phyloP scores from a whole-genome alignment of 495 filamentous ascomycete genomes.

The Aspergillus coremiiformis region DNA sequence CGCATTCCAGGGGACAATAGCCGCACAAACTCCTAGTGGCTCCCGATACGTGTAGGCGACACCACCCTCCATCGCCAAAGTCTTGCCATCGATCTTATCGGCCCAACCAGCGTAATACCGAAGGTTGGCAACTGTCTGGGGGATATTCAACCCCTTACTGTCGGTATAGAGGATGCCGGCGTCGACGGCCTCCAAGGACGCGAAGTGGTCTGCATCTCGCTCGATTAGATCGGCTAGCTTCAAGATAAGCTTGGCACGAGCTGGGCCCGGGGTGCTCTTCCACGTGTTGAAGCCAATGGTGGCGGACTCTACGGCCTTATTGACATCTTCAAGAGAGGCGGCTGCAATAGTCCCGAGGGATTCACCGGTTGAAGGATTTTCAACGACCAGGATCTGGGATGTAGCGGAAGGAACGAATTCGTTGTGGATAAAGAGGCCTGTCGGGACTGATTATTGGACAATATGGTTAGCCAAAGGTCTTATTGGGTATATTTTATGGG shows the following conservation, averaged over 20 bases:
- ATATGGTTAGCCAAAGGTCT: not conserved
- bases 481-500: too few species aligned
- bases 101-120: conserved; percentile 33
- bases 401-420: not conserved
- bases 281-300: conserved; percentile 25
- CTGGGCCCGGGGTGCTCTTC: conserved; percentile 33
- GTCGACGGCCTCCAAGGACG: conserved; percentile 25
- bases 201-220: conserved; percentile 18
- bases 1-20: conserved; percentile 33
- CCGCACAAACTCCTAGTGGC: conserved; percentile 31
- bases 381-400: not conserved
- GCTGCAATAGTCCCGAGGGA: conserved; percentile 20
- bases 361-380: conserved; percentile 11
- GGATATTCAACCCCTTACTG: conserved; percentile 18
- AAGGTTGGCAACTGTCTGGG: conserved; percentile 16
- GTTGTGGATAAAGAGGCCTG: not conserved
- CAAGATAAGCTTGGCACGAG: conserved; percentile 38
- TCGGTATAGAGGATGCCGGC: conserved; percentile 19
- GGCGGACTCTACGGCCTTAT: conserved; percentile 48
- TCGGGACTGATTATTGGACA: not conserved
- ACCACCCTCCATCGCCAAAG: conserved; percentile 18
- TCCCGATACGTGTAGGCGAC: conserved; percentile 27
- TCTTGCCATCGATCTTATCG: conserved; percentile 28
- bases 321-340: conserved; percentile 31
- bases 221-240: conserved; percentile 32